Percentiles rank a stretch among this genome's conserved stretches.
phyloP scores from a whole-genome alignment of 2,329 filamentous ascomycete genomes.

The Claviceps pazoutovae region DNA sequence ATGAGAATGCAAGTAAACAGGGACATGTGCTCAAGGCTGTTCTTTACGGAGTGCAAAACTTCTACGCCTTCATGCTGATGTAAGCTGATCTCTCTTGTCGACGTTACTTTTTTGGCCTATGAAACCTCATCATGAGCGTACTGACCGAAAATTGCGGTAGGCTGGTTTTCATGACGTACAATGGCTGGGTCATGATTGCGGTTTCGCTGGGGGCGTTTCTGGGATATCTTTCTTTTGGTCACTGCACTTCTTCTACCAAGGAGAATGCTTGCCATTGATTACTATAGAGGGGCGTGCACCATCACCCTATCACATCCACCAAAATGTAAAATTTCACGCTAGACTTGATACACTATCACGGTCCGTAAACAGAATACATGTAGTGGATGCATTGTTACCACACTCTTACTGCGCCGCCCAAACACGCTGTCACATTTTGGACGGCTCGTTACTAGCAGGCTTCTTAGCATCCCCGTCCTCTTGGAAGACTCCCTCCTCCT shows the following conservation, averaged over 20 bases:
- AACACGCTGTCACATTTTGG: conserved; percentile 17
- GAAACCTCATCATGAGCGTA: too few relatives aligned
- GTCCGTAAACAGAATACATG: background rate
- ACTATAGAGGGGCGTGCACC: background rate
- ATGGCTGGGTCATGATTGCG: conserved; percentile 91
- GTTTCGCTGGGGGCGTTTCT: conserved; percentile 80
- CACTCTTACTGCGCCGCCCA: background rate
- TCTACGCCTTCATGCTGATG: conserved; percentile 99
- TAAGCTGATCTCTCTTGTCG: conserved; percentile 34
- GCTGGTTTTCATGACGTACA: conserved; percentile 99
- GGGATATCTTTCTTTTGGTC: conserved; percentile 73
- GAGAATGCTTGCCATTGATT: conserved; percentile 79
- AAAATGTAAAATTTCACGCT: background rate
- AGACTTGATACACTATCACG: background rate
- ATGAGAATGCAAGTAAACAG: conserved; percentile 45
- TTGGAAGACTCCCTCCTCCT: conserved; percentile 31
- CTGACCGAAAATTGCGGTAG: conserved; percentile 28
- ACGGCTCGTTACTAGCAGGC: conserved; percentile 15
- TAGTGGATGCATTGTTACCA: background rate
- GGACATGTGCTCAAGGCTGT: conserved; percentile 67
- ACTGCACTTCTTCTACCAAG: conserved; percentile 57
- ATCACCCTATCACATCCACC: background rate
- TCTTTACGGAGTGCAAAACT: conserved; percentile 86
- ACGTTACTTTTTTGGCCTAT: background rate
- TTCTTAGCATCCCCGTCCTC: conserved; percentile 21